phyloP scores from a whole-genome alignment of 768 basidiomycete genomes.

The Mycena kentingensis region DNA sequence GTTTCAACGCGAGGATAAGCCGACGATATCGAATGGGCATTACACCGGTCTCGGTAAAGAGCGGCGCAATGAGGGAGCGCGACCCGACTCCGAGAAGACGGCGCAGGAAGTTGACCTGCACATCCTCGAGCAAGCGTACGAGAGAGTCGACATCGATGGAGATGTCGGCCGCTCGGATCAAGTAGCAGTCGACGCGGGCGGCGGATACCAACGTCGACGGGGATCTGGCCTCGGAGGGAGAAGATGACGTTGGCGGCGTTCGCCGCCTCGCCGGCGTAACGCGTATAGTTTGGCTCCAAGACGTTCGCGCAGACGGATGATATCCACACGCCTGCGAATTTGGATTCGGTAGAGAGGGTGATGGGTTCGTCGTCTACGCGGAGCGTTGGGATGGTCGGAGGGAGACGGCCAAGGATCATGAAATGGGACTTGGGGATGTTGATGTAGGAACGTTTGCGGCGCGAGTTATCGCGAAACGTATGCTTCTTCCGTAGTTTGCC shows the following conservation, averaged over 20 bases:
- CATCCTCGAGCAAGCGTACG: neutral
- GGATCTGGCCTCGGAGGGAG: conserved; percentile 19
- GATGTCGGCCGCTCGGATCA: conserved; percentile 8
- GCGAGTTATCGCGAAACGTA: too few species aligned
- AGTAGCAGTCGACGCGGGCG: conserved; percentile 25
- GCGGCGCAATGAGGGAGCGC: neutral
- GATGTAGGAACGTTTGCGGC: conserved; percentile 25
- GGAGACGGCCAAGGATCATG: conserved; percentile 22
- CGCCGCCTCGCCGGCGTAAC: conserved; percentile 20
- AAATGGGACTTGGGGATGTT: conserved; percentile 23
- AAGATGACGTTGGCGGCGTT: conserved; percentile 19
- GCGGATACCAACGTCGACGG: conserved; percentile 15
- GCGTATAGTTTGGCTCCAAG: conserved; percentile 14
- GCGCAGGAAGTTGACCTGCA: conserved; percentile 1
- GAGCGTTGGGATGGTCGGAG: neutral
- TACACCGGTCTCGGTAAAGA: conserved; percentile 17
- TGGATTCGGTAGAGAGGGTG: conserved; percentile 4
- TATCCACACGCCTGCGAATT: conserved; percentile 21
- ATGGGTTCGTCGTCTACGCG: conserved; percentile 1
- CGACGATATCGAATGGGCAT: conserved; percentile 10
- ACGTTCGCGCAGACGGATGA: conserved; percentile 1
- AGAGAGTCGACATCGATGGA: neutral
- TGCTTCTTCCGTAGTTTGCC: too few species aligned
- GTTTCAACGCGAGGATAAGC: conserved; percentile 2
- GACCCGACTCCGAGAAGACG: neutral